These are phyloP conservation scores for Coemansia sp. DNA, from an alignment of 192 early-diverging fungal genomes.

Conservation along the genomic window DNA sequence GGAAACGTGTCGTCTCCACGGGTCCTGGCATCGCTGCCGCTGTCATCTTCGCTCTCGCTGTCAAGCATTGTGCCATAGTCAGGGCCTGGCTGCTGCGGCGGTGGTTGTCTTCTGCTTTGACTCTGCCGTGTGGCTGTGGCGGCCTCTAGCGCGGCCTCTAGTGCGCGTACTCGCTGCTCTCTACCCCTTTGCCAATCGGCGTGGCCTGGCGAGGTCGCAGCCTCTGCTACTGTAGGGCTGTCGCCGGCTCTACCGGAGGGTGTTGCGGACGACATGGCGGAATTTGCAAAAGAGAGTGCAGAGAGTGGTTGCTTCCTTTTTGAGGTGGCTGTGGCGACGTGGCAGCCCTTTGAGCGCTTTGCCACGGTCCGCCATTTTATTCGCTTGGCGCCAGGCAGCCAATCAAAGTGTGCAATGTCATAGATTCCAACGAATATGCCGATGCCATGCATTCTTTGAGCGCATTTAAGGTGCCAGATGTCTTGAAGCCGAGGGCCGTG, in stretches of 20 bases:
- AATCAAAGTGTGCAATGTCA: constrained; percentile 42
- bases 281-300: neutral
- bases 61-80: constrained; percentile 42
- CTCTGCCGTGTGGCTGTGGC: constrained; percentile 5
- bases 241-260: neutral
- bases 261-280: neutral
- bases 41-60: constrained; percentile 13
- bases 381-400: constrained; percentile 24
- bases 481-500: neutral
- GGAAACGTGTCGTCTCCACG: neutral
- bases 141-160: constrained; percentile 38
- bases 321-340: constrained; percentile 8
- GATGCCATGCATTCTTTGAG: constrained; percentile 6
- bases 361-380: constrained; percentile 18
- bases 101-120: constrained; percentile 3
- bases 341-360: constrained; percentile 9
- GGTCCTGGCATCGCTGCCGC: constrained; percentile 2
- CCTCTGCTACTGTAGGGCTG: neutral
- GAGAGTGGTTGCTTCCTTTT: neutral
- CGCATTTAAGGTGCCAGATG: constrained; percentile 23
- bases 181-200: constrained; percentile 32
- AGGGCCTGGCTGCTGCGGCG: neutral
- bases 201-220: neutral
- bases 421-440: constrained; percentile 1
- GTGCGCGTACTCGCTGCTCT: constrained; percentile 30